Evolutionary conservation across 1,284 basidiomycete species (phyloP), one percentile per base, ranked within the genome.

Genomic region (Marasmius tenuissimus): DNA sequence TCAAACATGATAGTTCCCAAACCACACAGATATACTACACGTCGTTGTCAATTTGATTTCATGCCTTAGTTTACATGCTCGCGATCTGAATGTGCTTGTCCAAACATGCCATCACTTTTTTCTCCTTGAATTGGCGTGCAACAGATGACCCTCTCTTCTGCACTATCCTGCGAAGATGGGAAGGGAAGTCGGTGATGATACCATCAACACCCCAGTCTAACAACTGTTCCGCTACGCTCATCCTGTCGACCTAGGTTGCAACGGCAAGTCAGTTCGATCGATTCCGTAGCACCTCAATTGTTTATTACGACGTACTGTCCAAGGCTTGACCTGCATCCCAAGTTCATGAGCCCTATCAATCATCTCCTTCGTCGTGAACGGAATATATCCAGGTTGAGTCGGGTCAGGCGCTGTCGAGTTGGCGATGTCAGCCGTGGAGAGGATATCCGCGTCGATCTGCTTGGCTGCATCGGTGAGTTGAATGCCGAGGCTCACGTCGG

Each of bases 291-390:
- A 27, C 22, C 27, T 33, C 50, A 22, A 20, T 27, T 16, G 16
- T 5, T 4, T 10, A 54, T 42, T 50, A 58, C 39, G 33, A 77
- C 85, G 69, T 65, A 91, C 88, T 18, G 90, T 93, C 85, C 87
- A 93, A 5, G 89, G 87, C 65, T 86, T 85, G 57, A 93, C 86
- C 14, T 71, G 64, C 69, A 93, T 70, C 1, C 85, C 87, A 22
- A 89, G 78, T 47, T 78, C 66, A 69, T 91, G 89, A 0, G 91
- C 86, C 59, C 80, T 78, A 50, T 82, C 77, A 40, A 93, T 79
- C 90, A 93, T 91, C 34, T 79, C 81, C 67, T 79, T 74, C 4
- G 87, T 91, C 3, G 85, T 85, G 68, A 93, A 91, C 1, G 84
- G 71, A 35, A 81, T 72, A 66, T 80, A 87, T 1, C 80, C 84